These are phyloP conservation scores for Pterocarpus santalinus DNA, from an alignment of 306 rosid genomes.

Conservation along the genomic window DNA sequence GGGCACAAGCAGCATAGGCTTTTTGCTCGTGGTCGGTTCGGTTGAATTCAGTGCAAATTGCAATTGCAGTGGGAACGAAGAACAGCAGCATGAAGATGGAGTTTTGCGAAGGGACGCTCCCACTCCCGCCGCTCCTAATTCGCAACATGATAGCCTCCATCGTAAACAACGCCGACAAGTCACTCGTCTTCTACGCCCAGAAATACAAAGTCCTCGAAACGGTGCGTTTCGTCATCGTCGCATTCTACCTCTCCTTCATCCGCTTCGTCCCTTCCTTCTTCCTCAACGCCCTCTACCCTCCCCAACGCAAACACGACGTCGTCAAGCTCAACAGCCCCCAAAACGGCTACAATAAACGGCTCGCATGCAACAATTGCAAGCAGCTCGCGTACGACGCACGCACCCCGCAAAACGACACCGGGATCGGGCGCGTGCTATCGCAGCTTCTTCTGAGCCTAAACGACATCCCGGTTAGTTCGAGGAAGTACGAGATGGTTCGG, in stretches of 20 bases:
- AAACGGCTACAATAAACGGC: background rate
- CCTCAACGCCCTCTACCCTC: slow-evolving; percentile 11
- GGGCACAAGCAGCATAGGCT: no score
- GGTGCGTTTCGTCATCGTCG: slow-evolving; percentile 54
- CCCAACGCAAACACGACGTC: slow-evolving; percentile 9
- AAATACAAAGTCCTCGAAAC: slow-evolving; percentile 58
- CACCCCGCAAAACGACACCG: slow-evolving; percentile 46
- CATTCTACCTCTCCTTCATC: slow-evolving; percentile 50
- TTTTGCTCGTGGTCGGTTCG: background rate
- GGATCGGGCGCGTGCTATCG: slow-evolving; percentile 73
- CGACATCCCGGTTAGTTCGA: slow-evolving; percentile 74
- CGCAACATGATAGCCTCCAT: slow-evolving; percentile 56
- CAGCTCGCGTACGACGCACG: background rate
- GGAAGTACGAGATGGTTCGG: slow-evolving; percentile 79
- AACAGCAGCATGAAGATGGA: background rate
- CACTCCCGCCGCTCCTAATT: slow-evolving; percentile 59
- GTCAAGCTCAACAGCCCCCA: background rate
- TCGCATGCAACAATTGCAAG: background rate
- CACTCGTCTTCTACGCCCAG: slow-evolving; percentile 42
- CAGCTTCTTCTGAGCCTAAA: slow-evolving; percentile 64
- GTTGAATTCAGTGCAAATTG: background rate
- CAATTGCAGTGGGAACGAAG: no score
- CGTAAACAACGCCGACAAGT: slow-evolving; percentile 52
- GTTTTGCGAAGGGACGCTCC: background rate
- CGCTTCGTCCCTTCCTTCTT: slow-evolving; percentile 62